Conservation (phyloP, 768 basidiomycete genomes). For the Termitomyces titanicus region DNA sequence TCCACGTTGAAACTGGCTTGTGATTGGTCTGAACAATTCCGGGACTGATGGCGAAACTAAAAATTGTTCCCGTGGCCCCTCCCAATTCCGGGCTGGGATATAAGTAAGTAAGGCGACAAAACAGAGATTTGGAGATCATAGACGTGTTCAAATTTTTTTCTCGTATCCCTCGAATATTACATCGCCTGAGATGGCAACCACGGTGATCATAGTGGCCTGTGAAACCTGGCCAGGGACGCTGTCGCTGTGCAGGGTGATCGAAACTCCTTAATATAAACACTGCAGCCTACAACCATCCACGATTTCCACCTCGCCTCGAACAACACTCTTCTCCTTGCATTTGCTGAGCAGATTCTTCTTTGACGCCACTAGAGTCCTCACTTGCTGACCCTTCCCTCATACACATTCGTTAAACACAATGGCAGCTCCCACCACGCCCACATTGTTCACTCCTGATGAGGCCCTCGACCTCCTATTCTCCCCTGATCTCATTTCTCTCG, state of each 20-base stretch:
- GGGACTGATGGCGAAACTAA: background rate
- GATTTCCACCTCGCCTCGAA: background rate
- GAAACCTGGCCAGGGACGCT: too few relatives aligned
- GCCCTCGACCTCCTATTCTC: constrained; percentile 78
- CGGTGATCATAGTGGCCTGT: too few relatives aligned
- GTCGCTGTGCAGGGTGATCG: too few relatives aligned
- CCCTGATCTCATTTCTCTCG: constrained; percentile 61
- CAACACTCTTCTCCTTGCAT: background rate
- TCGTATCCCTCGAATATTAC: too few relatives aligned
- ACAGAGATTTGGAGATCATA: too few relatives aligned
- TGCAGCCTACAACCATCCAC: background rate
- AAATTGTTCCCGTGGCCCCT: background rate
- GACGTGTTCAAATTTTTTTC: too few relatives aligned
- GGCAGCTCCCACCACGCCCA: constrained; percentile 8
- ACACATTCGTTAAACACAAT: constrained; percentile 10
- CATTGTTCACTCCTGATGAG: constrained; percentile 53
- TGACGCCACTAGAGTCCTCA: background rate
- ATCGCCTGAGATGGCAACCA: too few relatives aligned
- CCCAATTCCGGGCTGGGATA: background rate
- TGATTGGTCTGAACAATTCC: background rate
- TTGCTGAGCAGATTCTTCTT: background rate
- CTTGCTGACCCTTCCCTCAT: background rate
- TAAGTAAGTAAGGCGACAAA: background rate
- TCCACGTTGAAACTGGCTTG: background rate
- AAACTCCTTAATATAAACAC: too few relatives aligned